Base-by-base conservation (phyloP, 2,329 filamentous ascomycete genomes). In the Pestalotiopsis sp. region DNA sequence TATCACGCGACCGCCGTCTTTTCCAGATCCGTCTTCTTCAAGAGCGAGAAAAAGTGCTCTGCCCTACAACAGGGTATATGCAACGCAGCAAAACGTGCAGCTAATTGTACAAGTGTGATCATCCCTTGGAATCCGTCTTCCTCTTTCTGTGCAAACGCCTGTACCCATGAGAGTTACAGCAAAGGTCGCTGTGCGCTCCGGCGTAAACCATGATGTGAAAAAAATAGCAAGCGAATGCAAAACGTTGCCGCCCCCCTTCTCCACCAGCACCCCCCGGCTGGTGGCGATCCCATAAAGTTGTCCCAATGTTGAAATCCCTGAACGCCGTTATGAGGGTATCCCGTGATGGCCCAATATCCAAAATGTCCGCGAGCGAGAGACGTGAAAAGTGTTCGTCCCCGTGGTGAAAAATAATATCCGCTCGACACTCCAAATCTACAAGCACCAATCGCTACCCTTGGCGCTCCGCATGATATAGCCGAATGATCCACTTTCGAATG, bases 261-360 rank as follows among this genome's bases (percentile, higher is more conserved):
- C 65, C 66, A 55, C 62, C 66, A 68, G 56, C 66, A 26, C 62
- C 61, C 58, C 24, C 39, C 26, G 40, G 52, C 39, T 39, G 62
- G 7, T 61, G 22, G 24, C 39, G 38, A 20, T 65, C 14, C 30
- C 59, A 40, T 55, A n/a, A 20, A 24, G 20, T 7, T 35, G 7
- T 48, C 56, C 52, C 62, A 30, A 61, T 65, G 40, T 58, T n/a
- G 17, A 52, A 22, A 58, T 14, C n/a, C 65, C 35, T 38, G 40
- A 69, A 69, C 68, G 65, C 68, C 68, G 56, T 65, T 65, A 61
- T 40, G 61, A 65, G 68, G 68, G 68, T 69, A 69, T 69, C 68
- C 61, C 44, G 65, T 55, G 26, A 20, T 52, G 55, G 13, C 65
- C 57, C 17, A 48, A 55, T 62, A 39, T 30, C 26, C 57, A 26